These are phyloP conservation scores for Mycena kentingensis DNA, from an alignment of 768 basidiomycete species.

Conservation along the genomic window DNA sequence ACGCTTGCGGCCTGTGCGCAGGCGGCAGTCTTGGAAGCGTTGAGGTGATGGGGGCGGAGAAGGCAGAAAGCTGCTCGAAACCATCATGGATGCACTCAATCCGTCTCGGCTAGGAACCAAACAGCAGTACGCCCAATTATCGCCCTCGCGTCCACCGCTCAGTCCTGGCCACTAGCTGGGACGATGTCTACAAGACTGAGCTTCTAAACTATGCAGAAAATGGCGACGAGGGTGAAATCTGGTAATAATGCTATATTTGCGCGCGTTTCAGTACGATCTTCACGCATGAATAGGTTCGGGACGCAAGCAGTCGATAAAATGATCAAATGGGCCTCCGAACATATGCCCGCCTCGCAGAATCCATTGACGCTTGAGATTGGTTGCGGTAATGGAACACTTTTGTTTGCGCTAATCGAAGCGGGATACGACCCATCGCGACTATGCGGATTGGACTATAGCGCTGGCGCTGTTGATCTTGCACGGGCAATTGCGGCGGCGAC, in stretches of 20 bases:
- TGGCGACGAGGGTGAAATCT: constrained; percentile 84
- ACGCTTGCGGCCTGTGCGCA: no score
- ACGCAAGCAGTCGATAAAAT: constrained; percentile 75
- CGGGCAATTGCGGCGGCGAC: constrained; percentile 49
- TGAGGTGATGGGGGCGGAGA: constrained; percentile 3
- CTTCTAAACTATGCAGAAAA: constrained; percentile 72
- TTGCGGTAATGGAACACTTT: constrained; percentile 75
- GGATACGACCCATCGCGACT: constrained; percentile 59
- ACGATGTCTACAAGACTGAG: constrained; percentile 71
- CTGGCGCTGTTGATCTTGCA: constrained; percentile 67
- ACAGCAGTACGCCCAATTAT: constrained; percentile 57
- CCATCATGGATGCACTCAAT: constrained; percentile 52
- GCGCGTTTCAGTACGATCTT: neutral
- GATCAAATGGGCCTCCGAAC: constrained; percentile 67
- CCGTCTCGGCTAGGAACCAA: constrained; percentile 81
- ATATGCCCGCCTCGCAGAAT: constrained; percentile 49
- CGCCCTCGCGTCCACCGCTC: neutral
- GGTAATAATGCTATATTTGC: constrained; percentile 45
- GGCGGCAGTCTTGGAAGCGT: constrained; percentile 15
- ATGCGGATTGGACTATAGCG: constrained; percentile 77
- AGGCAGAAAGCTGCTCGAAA: constrained; percentile 5
- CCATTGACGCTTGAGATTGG: constrained; percentile 76
- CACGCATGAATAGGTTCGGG: constrained; percentile 69
- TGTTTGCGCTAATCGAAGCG: constrained; percentile 69
- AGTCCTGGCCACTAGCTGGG: constrained; percentile 48